These are phyloP conservation scores for Oxyria digyna DNA, from an alignment of 148 eudicot species.

Conservation along the genomic window DNA sequence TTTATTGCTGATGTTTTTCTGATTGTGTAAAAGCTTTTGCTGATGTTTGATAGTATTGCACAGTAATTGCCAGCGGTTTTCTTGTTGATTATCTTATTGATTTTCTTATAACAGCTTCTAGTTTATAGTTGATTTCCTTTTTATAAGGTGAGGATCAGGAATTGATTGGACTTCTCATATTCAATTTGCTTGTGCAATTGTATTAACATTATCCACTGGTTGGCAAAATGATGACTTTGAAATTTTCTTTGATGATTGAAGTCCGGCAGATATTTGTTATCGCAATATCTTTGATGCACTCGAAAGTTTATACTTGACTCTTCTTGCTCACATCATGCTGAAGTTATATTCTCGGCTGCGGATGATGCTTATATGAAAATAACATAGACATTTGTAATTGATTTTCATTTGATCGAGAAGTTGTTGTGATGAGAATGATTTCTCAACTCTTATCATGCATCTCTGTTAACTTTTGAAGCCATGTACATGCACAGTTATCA, in stretches of 20 bases:
- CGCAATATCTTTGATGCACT: not conserved
- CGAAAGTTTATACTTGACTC: conserved; percentile 24
- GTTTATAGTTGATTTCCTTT: not conserved
- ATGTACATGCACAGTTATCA: conserved; percentile 12
- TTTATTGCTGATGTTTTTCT: too few relatives aligned
- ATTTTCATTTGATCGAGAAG: not conserved
- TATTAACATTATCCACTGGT: too few relatives aligned
- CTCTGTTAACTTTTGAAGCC: conserved; percentile 10
- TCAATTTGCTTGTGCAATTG: not conserved
- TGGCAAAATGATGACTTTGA: too few relatives aligned
- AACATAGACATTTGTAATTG: not conserved
- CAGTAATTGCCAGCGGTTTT: too few relatives aligned
- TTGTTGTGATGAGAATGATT: conserved; percentile 1
- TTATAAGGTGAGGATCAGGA: not conserved
- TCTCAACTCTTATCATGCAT: conserved; percentile 11
- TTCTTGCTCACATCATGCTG: conserved; percentile 28
- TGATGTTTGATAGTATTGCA: too few relatives aligned
- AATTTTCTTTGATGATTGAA: too few relatives aligned
- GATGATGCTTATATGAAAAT: not conserved
- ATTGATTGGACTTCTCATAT: not conserved
- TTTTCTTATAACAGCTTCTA: too few relatives aligned
- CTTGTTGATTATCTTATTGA: not conserved
- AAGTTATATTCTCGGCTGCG: not conserved
- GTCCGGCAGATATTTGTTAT: not conserved
- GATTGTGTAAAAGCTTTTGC: too few relatives aligned